A percentile compares a stretch with the other conserved stretches of the same genome.
Evolutionary conservation across 257 asterid species (phyloP).

Genomic region (Solanum neorickii): DNA sequence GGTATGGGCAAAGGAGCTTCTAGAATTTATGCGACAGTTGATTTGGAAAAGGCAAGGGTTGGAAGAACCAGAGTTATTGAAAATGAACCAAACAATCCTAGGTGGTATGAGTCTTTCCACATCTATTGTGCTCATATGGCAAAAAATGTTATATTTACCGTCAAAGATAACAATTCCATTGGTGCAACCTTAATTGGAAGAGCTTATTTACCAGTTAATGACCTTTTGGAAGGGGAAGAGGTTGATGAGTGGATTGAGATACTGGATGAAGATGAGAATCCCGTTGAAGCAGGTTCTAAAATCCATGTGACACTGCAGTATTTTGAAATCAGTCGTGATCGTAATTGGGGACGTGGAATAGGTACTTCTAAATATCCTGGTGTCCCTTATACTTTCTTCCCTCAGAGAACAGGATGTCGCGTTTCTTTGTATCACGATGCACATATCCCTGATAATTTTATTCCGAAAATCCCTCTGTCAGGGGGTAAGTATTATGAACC

Average conservation of each 20-base stretch:
- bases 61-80: constrained; percentile 67
- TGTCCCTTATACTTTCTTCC: constrained; percentile 71
- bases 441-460: constrained; percentile 58
- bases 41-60: constrained; percentile 81
- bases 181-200: constrained; percentile 92
- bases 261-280: constrained; percentile 61
- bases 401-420: constrained; percentile 66
- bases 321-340: constrained; percentile 50
- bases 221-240: constrained; percentile 76
- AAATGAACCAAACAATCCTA: constrained; percentile 60
- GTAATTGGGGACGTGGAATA: constrained; percentile 63
- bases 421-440: constrained; percentile 73
- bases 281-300: constrained; percentile 55
- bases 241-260: constrained; percentile 79
- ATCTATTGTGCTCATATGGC: constrained; percentile 81
- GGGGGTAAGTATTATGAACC: constrained; percentile 62
- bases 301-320: constrained; percentile 75
- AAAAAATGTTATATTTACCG: constrained; percentile 62
- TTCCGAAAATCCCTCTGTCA: constrained; percentile 54
- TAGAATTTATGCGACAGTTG: constrained; percentile 63
- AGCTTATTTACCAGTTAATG: constrained; percentile 69
- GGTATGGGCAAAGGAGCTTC: constrained; percentile 82
- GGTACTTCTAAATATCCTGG: constrained; percentile 57
- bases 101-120: constrained; percentile 83
- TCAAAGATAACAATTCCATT: constrained; percentile 79